Evolutionary conservation across 2,329 filamentous ascomycete species (phyloP), one percentile per base, ranked within the genome.

Genomic region (Calonectria pteridis): DNA sequence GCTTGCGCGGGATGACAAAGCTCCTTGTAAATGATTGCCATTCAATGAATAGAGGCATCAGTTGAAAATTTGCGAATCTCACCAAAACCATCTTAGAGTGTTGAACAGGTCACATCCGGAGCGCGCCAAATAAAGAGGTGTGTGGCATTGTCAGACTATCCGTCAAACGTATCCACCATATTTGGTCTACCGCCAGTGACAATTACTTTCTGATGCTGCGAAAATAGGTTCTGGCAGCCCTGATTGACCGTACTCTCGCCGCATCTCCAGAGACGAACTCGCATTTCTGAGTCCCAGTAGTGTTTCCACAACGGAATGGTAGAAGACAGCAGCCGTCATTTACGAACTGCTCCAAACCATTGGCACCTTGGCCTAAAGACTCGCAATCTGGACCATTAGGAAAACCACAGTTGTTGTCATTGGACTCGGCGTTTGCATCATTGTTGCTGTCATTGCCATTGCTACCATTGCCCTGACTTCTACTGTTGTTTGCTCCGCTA

Each of bases 271-370:
- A 16, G 14, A 69, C 70, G 5, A 58, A 46, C 23, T 65, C 65
- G 23, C 65, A 72, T 28, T n/a, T 26, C n/a, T 72, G 55, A 11
- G 53, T 64, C 11, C 33, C 70, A 72, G 53, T 46, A 3, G 55
- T 43, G 28, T 68, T 68, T 7, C 65, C 70, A 20, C 65, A 72
- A 18, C 70, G 70, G 13, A 69, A 46, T n/a, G 65, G 70, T 16
- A 72, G 28, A 16, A 69, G 65, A 46, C 70, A 72, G 20, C 64
- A 72, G 16, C 70, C 65, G 20, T 72, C 70, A 9, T 72, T 64
- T 23, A 28, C 65, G 14, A 72, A 72, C 28, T 72, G 65, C 20
- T 72, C 70, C 1, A 69, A 59, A 7, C 70, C 65, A 23, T 69
- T 72, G 49, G 49, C 66, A 13, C 65, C 65, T 10, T 55, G 35